Base-by-base conservation (phyloP, 148 eudicot genomes). In the Amaranthus hypochondriacus region DNA sequence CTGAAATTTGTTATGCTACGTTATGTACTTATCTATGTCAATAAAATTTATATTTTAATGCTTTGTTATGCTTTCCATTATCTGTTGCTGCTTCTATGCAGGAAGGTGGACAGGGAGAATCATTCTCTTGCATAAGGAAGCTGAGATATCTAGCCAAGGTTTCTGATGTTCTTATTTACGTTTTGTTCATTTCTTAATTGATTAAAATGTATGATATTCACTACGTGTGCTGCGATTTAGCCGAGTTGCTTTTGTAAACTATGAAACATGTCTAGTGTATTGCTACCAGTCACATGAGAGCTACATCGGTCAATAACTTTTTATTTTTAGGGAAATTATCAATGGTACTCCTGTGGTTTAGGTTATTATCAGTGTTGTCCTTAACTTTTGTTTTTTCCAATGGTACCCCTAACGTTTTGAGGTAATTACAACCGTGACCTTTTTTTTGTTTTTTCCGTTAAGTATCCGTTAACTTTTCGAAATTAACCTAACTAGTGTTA, bases 81-180 rank as follows among this genome's bases (percentile, higher is more conserved):
- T 28, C 39, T 60, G 48, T 75, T 63, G 67, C 56, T 49, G 21
- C 55, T 81, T 51, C 48, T 75, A 48, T 76, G 80, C 74, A 95
- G 99, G 91, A 90, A 73, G 88, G 85, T 55, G 97, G 97, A 50
- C 96, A 74, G 72, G 97, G 97, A 52, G 97, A 92, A 82, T 84
- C 97, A 57, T 66, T 64, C 52, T 56, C 78, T 83, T 92, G 92
- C 86, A 76, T 90, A 70, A 84, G 89, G 86, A 95, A 89, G 80
- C 76, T 89, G 75, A 89, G 88, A 64, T 85, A 92, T 82, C 90
- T 95, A 52, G 88, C 96, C 10, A 91, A 92, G 97, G 99, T 94
- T 75, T 60, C 5, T 58, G 44, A 57, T 52, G 28, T 14, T 47
- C 69, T 58, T 58, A 44, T 43, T 53, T 68, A 68, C 12, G 55